Base-by-base conservation (phyloP, 2,329 filamentous ascomycete species). In the Simplicillium aogashimaense region DNA sequence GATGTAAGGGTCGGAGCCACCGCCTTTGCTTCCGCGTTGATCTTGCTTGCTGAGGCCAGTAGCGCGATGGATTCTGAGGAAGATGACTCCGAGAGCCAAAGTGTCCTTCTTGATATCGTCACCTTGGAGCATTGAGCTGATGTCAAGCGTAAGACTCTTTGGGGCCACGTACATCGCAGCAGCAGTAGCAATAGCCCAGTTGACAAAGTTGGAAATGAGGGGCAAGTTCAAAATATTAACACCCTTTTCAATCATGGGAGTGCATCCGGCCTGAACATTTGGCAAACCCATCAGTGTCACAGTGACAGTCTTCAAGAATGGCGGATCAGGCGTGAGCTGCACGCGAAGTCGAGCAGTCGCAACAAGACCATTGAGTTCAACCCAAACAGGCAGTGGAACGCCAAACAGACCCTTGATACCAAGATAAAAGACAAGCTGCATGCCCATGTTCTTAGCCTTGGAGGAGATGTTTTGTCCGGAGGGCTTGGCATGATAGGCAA, bases 281-380 rank as follows among this genome's bases (percentile, higher is more conserved):
- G 92, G 92, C 4, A 92, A 67, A 0, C 92, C 92, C 83, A 97
- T 95, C 3, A 98, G 70, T 1, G 89, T 97, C 53, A 95, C 88
- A 0, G 89, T 95, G 36, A 97, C 61, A 3, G 83, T 87, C 64
- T 95, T 95, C 45, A 95, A 67, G 59, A 95, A 97, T 0, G 92
- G 92, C 1, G 92, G 84, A 47, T 95, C 83, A 0, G 92, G 90
- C 1, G 86, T 84, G 66, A 97, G 79, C 48, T 90, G 83, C 13
- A 95, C 64, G 29, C 90, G 77, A 29, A 95, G 59, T 32, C 90
- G 78, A 13, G 90, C 81, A 0, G 90, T 97, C 2, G 86, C 87
- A 16, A 97, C 84, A n/a, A 97, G 69, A 14, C 87, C 83, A 49
- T 85, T 80, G n/a, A 97, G 69, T 60, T 95, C 89, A 41, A 94